Conservation (phyloP, 768 basidiomycete genomes). For the Mycena metata region DNA sequence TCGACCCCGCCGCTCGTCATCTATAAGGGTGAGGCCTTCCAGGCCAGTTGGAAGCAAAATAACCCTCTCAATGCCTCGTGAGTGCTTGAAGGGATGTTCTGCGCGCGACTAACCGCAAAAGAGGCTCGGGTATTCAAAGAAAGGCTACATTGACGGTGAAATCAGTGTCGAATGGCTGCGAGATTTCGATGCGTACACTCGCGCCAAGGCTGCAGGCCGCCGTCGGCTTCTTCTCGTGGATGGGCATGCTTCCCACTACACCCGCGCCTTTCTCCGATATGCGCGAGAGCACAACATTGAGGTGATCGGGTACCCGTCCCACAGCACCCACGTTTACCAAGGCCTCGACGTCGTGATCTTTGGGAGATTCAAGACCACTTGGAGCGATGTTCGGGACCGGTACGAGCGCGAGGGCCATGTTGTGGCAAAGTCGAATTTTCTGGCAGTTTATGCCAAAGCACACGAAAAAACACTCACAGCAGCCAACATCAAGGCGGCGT, state of each 20-base stretch:
- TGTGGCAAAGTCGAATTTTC: conserved; percentile 46
- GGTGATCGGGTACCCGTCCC: conserved; percentile 47
- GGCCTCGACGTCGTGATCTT: conserved; percentile 50
- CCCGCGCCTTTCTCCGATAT: neutral
- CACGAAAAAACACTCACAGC: conserved; percentile 42
- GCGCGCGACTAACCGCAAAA: too few species aligned
- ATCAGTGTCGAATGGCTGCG: conserved; percentile 54
- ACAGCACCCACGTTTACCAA: conserved; percentile 49
- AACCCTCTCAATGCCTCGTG: too few species aligned
- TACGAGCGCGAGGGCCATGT: conserved; percentile 24
- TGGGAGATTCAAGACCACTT: conserved; percentile 42
- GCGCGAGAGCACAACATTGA: conserved; percentile 39
- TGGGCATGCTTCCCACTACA: conserved; percentile 16
- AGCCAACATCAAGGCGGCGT: conserved; percentile 44
- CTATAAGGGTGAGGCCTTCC: too few species aligned
- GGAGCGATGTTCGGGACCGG: conserved; percentile 37
- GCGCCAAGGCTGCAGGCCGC: conserved; percentile 30
- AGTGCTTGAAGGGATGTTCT: neutral
- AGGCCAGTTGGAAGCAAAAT: too few species aligned
- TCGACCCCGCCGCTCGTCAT: conserved; percentile 40
- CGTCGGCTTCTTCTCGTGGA: conserved; percentile 5
- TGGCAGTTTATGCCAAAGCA: conserved; percentile 43
- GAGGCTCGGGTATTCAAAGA: conserved; percentile 42
- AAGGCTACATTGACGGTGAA: conserved; percentile 53
- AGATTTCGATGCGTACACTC: conserved; percentile 49